These are phyloP conservation scores for Coemansia sp. DNA, from an alignment of 192 early-diverging fungal genomes.

Conservation along the genomic window DNA sequence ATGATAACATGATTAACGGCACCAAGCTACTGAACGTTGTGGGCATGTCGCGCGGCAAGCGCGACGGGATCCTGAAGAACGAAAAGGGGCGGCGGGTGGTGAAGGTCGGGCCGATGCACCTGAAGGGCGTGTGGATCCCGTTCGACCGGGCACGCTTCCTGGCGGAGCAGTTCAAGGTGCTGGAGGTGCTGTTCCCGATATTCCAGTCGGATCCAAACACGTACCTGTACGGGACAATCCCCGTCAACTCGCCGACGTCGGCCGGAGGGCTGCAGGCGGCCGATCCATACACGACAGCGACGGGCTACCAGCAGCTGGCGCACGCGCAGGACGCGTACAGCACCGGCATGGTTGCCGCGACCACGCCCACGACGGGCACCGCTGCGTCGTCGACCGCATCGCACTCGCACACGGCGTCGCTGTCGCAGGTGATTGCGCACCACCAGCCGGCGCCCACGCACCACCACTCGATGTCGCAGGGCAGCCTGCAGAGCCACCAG, in stretches of 20 bases:
- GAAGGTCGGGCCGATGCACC: conserved; percentile 83
- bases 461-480: conserved; percentile 34
- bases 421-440: conserved; percentile 46
- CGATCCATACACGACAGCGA: conserved; percentile 41
- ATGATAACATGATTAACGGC: conserved; percentile 85
- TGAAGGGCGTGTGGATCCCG: conserved; percentile 86
- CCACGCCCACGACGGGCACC: conserved; percentile 10
- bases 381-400: conserved; percentile 21
- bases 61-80: conserved; percentile 84
- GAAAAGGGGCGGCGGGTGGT: conserved; percentile 83
- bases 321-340: conserved; percentile 47
- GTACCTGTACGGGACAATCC: conserved; percentile 59
- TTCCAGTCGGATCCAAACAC: conserved; percentile 70
- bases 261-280: conserved; percentile 33
- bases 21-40: conserved; percentile 85
- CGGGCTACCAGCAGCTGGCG: conserved; percentile 41
- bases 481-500: conserved; percentile 22
- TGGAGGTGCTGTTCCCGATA: conserved; percentile 71
- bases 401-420: conserved; percentile 50
- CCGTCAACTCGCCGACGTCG: conserved; percentile 46
- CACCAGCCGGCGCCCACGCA: conserved; percentile 29
- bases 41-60: conserved; percentile 83
- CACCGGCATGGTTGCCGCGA: conserved; percentile 12
- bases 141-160: conserved; percentile 64
- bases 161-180: conserved; percentile 71